Conservation (phyloP, 257 asterid genomes). For the Primulina huaijiensis region DNA sequence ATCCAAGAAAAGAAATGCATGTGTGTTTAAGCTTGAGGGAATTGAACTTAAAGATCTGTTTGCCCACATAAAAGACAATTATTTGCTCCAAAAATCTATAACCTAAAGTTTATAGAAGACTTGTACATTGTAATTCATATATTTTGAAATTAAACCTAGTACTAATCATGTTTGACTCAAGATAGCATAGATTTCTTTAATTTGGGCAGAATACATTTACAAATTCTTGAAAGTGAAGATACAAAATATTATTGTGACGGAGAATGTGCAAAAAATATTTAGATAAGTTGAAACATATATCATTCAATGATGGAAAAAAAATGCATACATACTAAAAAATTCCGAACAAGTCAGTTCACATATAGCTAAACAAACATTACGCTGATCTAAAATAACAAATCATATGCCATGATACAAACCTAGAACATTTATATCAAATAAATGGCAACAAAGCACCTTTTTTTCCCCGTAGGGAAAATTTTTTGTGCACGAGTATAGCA, state of each 20-base stretch:
- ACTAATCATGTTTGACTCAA: not conserved
- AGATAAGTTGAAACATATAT: not conserved
- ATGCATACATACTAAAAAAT: not conserved
- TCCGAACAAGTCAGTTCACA: not conserved
- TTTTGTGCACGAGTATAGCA: too few relatives aligned
- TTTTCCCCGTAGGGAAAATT: not conserved
- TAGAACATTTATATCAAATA: not conserved
- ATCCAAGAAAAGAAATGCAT: constrained; percentile 13
- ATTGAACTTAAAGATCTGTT: not conserved
- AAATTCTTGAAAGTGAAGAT: not conserved
- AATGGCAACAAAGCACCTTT: not conserved
- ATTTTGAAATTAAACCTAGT: too few relatives aligned
- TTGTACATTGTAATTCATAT: not conserved
- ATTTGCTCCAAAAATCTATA: not conserved
- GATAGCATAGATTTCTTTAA: not conserved
- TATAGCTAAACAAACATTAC: too few relatives aligned
- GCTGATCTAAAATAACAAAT: too few relatives aligned
- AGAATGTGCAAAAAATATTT: not conserved
- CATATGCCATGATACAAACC: not conserved
- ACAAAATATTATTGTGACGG: not conserved
- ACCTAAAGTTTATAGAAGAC: not conserved
- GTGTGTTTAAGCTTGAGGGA: not conserved
- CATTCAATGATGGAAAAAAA: not conserved
- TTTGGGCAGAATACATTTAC: not conserved
- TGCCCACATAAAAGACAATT: not conserved